A percentile compares a stretch with the other conserved stretches of the same genome.
These are phyloP conservation scores for Lanmaoa rubissima DNA, from an alignment of 768 basidiomycete genomes.

Conservation along the genomic window DNA sequence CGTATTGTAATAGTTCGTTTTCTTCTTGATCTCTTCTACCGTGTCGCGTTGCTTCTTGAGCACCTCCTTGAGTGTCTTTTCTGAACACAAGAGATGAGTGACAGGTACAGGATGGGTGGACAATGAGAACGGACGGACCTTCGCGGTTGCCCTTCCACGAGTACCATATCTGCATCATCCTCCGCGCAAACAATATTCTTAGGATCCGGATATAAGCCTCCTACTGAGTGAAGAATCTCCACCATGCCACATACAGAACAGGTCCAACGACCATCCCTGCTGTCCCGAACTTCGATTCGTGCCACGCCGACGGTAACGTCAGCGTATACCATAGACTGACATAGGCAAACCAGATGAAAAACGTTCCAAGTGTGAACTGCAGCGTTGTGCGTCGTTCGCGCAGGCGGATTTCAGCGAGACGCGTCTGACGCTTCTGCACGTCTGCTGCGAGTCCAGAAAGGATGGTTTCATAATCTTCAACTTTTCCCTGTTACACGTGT, in stretches of 20 bases:
- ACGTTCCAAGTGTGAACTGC: constrained; percentile 73
- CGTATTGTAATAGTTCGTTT: constrained; percentile 93
- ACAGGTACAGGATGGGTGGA: not conserved
- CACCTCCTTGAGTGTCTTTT: constrained; percentile 71
- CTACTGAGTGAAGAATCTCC: not conserved
- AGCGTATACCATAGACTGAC: constrained; percentile 72
- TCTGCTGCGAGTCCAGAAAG: constrained; percentile 64
- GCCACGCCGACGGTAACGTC: constrained; percentile 43
- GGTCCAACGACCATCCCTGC: constrained; percentile 66
- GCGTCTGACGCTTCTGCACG: constrained; percentile 70
- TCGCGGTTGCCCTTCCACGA: constrained; percentile 75
- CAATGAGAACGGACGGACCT: constrained; percentile 43
- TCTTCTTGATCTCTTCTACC: constrained; percentile 96
- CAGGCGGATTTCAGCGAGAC: constrained; percentile 79
- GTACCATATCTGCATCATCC: constrained; percentile 86
- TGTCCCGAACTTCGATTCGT: constrained; percentile 36
- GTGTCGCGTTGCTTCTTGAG: constrained; percentile 79
- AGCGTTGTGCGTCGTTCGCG: constrained; percentile 79
- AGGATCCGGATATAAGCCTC: not conserved
- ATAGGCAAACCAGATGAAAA: constrained; percentile 72
- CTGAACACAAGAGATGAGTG: constrained; percentile 38
- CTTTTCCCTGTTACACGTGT: constrained; percentile 8
- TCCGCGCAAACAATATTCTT: constrained; percentile 71
- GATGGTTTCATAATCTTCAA: constrained; percentile 75
- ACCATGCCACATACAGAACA: constrained; percentile 57